Conservation (phyloP, 148 eudicot genomes). For the Arbutus unedo region DNA sequence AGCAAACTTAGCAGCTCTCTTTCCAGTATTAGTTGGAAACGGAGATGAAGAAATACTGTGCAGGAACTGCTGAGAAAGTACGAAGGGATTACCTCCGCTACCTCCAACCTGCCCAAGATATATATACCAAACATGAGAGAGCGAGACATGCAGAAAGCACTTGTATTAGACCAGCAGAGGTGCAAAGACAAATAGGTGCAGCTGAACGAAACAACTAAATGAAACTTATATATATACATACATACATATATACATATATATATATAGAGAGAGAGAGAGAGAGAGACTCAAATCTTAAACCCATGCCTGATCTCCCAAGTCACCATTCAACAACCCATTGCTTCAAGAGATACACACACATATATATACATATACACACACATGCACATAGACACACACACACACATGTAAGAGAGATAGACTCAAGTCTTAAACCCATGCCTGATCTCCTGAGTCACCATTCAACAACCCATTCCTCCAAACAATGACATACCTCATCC, state of each 20-base stretch:
- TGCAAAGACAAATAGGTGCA: not conserved
- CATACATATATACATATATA: too few relatives aligned
- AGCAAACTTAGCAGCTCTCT: slow-evolving; percentile 63
- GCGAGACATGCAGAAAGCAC: slow-evolving; percentile 10
- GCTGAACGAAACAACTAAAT: slow-evolving; percentile 6
- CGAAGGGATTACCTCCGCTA: slow-evolving; percentile 56
- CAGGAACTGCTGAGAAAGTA: slow-evolving; percentile 75
- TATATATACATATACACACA: too few relatives aligned
- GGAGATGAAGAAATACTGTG: slow-evolving; percentile 57
- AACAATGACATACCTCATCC: not conserved
- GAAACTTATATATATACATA: not conserved
- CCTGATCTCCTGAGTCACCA: not conserved
- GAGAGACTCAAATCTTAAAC: not conserved
- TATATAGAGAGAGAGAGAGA: slow-evolving; percentile 3
- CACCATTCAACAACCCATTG: not conserved
- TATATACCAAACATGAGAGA: slow-evolving; percentile 9
- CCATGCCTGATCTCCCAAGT: not conserved
- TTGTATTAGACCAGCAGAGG: not conserved
- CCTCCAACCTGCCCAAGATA: slow-evolving; percentile 65
- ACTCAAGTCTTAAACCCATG: not conserved
- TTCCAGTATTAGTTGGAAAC: slow-evolving; percentile 77
- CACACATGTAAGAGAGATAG: slow-evolving; percentile 3
- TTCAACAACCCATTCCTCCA: not conserved
- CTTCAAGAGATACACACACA: not conserved
- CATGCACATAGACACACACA: not conserved